Percentiles rank a stretch among this genome's conserved stretches.
phyloP scores from a whole-genome alignment of 2,329 filamentous ascomycete species.

The Fusarium paranaense region DNA sequence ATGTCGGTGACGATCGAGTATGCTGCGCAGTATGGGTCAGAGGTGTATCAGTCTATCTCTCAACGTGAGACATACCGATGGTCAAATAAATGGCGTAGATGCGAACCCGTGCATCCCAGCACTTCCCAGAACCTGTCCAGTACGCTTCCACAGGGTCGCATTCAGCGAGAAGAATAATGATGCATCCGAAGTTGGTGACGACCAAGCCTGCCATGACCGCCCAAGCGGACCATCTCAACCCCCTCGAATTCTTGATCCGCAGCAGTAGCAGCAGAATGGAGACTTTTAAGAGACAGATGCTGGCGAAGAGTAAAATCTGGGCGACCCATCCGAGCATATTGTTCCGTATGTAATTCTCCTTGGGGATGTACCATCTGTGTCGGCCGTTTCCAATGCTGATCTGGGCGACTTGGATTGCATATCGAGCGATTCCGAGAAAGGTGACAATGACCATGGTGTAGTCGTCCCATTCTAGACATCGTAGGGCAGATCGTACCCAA shows the following conservation, averaged over 20 bases:
- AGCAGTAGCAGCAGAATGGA: slow-evolving; percentile 56
- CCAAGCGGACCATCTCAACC: slow-evolving; percentile 48
- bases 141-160: slow-evolving; percentile 47
- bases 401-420: slow-evolving; percentile 49
- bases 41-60: not conserved
- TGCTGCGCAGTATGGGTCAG: slow-evolving; percentile 2
- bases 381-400: slow-evolving; percentile 52
- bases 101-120: slow-evolving; percentile 48
- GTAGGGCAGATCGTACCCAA: slow-evolving; percentile 46
- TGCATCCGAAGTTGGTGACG: slow-evolving; percentile 47
- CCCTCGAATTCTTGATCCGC: slow-evolving; percentile 53
- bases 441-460: slow-evolving; percentile 49
- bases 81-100: slow-evolving; percentile 51
- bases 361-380: slow-evolving; percentile 50
- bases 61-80: slow-evolving; percentile 33
- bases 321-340: slow-evolving; percentile 55
- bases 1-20: slow-evolving; percentile 36
- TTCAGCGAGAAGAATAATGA: slow-evolving; percentile 49
- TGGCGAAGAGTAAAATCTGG: slow-evolving; percentile 55
- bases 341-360: slow-evolving; percentile 48
- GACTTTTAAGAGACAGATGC: slow-evolving; percentile 54
- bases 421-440: slow-evolving; percentile 47
- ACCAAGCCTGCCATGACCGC: slow-evolving; percentile 47
- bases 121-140: slow-evolving; percentile 46
- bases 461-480: slow-evolving; percentile 52